phyloP scores from a whole-genome alignment of 1,284 basidiomycete genomes.

The Spongispora temasekensis region DNA sequence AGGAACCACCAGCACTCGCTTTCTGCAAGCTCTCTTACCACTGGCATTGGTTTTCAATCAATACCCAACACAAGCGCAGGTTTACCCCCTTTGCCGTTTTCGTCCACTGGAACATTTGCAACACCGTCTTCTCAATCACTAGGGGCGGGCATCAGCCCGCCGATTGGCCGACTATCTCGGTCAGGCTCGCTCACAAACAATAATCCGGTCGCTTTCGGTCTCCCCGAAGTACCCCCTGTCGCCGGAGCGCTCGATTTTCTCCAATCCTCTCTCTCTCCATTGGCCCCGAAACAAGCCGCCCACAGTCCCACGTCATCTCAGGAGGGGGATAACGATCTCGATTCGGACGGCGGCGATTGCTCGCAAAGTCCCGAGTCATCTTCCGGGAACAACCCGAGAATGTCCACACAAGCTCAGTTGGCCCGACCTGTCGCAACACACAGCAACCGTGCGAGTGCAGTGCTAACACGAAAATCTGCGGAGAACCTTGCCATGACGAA shows the following conservation, averaged over 20 bases:
- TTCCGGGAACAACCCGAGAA: constrained; percentile 25
- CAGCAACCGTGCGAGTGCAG: constrained; percentile 19
- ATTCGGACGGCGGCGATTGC: constrained; percentile 39
- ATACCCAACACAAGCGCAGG: constrained; percentile 36
- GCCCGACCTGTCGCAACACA: constrained; percentile 27
- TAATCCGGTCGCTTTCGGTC: constrained; percentile 47
- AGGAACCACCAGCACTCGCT: constrained; percentile 39
- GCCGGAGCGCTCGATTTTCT: constrained; percentile 35
- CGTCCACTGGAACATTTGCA: constrained; percentile 34
- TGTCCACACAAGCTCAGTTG: constrained; percentile 21
- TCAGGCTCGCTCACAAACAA: constrained; percentile 60
- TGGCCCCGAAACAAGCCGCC: constrained; percentile 16
- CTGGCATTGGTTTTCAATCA: constrained; percentile 35
- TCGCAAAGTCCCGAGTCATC: constrained; percentile 35
- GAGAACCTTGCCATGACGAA: constrained; percentile 34
- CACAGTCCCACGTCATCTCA: constrained; percentile 39
- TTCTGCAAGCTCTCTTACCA: constrained; percentile 37
- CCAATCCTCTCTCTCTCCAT: constrained; percentile 19
- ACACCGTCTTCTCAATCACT: constrained; percentile 28
- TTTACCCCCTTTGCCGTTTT: constrained; percentile 34
- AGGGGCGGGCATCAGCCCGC: constrained; percentile 36
- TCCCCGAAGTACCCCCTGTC: constrained; percentile 33
- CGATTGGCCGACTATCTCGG: constrained; percentile 59
- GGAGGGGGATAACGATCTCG: constrained; percentile 46
- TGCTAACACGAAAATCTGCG: constrained; percentile 27